These are phyloP conservation scores for Penicillium pulvis DNA, from an alignment of 495 filamentous ascomycete species.

Conservation along the genomic window DNA sequence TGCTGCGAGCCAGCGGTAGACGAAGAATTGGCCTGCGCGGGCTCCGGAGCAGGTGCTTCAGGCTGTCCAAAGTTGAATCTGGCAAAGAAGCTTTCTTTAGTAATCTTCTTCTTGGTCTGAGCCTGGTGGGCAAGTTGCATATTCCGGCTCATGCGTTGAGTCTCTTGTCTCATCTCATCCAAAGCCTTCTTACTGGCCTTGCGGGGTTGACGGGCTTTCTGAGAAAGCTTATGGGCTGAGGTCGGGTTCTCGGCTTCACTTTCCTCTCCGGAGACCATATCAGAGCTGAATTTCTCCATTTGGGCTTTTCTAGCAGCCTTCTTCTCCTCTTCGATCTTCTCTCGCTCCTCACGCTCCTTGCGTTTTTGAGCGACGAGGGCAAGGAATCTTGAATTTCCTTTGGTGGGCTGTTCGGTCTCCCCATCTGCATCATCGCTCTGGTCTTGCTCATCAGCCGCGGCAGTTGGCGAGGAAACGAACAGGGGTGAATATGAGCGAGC, in stretches of 20 bases:
- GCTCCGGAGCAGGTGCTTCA: conserved; percentile 22
- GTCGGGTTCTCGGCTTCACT: conserved; percentile 59
- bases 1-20: conserved; percentile 44
- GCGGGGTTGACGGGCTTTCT: conserved; percentile 68
- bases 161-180: conserved; percentile 93
- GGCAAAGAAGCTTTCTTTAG: conserved; percentile 80
- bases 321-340: conserved; percentile 60
- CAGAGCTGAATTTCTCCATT: conserved; percentile 39
- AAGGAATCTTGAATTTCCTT: conserved; percentile 59
- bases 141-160: conserved; percentile 84
- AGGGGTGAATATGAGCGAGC: conserved; percentile 41
- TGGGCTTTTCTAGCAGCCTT: conserved; percentile 43
- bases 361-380: conserved; percentile 72
- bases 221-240: conserved; percentile 59
- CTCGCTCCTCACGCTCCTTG: conserved; percentile 65
- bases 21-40: conserved; percentile 37
- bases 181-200: conserved; percentile 95
- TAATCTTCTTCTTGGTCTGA: conserved; percentile 88
- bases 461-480: conserved; percentile 40
- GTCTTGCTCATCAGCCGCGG: conserved; percentile 1
- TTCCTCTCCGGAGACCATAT: conserved; percentile 36
- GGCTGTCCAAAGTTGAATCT: conserved; percentile 72
- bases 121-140: conserved; percentile 91
- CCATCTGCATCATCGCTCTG: conserved; percentile 15
- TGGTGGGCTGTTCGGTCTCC: conserved; percentile 47